Percentiles rank a stretch among this genome's conserved stretches.
Conservation (phyloP, 2,329 filamentous ascomycete genomes). For the Claviceps pazoutovae region DNA sequence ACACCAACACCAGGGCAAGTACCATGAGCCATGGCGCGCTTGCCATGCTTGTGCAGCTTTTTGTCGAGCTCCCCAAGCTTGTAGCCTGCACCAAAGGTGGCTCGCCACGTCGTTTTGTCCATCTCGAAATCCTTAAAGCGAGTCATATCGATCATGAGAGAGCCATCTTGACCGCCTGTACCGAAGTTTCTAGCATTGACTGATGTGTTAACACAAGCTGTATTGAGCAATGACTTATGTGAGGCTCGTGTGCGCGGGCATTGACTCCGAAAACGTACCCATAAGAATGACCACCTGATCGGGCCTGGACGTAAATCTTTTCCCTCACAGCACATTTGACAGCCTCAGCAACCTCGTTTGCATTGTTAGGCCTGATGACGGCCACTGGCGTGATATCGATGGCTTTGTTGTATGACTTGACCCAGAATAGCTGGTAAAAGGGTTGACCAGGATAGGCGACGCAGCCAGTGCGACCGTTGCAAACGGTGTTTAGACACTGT, state of each 20-base stretch:
- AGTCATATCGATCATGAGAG: constrained; percentile 38
- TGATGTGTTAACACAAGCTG: background rate
- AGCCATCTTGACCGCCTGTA: constrained; percentile 35
- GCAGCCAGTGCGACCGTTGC: constrained; percentile 29
- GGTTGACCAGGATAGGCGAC: constrained; percentile 30
- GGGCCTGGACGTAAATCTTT: constrained; percentile 43
- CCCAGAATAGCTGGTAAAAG: constrained; percentile 35
- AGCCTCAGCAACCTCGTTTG: constrained; percentile 40
- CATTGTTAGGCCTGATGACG: constrained; percentile 39
- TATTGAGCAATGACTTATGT: background rate
- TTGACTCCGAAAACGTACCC: constrained; percentile 25
- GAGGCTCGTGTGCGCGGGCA: background rate
- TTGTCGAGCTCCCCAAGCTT: constrained; percentile 37
- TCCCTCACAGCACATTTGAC: constrained; percentile 40
- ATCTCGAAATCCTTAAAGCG: constrained; percentile 40
- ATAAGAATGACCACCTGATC: constrained; percentile 52
- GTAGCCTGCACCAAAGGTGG: constrained; percentile 40
- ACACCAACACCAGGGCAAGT: constrained; percentile 43
- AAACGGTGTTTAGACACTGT: constrained; percentile 33
- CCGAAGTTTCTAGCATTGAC: constrained; percentile 22
- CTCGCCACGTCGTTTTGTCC: constrained; percentile 36
- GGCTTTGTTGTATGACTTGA: constrained; percentile 39
- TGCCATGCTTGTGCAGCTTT: constrained; percentile 34
- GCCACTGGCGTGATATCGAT: constrained; percentile 36
- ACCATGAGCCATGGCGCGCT: constrained; percentile 45